Conservation (phyloP, 306 rosid species). For the Cucurbita maxima region DNA sequence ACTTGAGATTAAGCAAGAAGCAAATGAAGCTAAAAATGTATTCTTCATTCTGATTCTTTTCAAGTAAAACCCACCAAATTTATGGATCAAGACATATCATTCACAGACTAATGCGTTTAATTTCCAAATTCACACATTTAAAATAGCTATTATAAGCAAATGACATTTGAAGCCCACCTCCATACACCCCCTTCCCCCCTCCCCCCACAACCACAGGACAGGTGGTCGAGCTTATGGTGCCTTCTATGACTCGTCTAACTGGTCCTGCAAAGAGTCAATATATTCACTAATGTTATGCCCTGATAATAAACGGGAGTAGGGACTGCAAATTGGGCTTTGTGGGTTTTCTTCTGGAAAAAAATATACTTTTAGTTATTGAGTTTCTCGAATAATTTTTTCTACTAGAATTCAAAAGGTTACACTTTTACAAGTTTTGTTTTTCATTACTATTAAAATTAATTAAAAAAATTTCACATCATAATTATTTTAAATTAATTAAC, state of each 20-base stretch:
- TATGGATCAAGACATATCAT: background rate
- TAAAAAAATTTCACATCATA: background rate
- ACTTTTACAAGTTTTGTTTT: too few species aligned
- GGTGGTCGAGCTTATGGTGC: constrained; percentile 13
- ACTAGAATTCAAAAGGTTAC: background rate
- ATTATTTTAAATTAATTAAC: background rate
- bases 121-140: constrained; percentile 22
- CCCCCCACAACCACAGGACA: constrained; percentile 26
- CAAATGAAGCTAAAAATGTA: background rate
- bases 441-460: too few species aligned
- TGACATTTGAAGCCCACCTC: constrained; percentile 63
- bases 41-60: background rate
- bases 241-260: constrained; percentile 70
- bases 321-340: background rate
- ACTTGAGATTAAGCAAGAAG: background rate
- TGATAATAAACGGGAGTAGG: background rate
- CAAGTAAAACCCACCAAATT: background rate
- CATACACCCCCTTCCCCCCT: constrained; percentile 24
- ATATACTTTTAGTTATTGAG: too few species aligned
- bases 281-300: background rate
- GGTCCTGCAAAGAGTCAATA: constrained; percentile 39
- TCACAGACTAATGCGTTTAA: constrained; percentile 8
- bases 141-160: constrained; percentile 21
- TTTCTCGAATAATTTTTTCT: background rate
- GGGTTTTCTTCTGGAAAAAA: background rate